Base-by-base conservation (phyloP, 2,329 filamentous ascomycete species). In the Alternaria ventricosa region DNA sequence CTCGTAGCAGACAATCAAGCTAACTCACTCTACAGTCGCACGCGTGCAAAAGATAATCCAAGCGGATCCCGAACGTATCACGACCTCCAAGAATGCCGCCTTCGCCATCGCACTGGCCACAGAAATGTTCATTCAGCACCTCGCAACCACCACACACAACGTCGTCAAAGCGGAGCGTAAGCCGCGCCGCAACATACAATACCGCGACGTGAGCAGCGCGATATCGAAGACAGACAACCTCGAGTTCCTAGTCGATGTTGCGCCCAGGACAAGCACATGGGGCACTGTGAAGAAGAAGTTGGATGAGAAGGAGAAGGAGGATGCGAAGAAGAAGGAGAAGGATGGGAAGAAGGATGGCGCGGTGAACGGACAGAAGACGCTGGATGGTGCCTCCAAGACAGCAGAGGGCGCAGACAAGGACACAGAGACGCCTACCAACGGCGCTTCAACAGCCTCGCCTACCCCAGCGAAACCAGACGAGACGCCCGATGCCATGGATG, bases 31-130 rank as follows among this genome's bases (percentile, higher is more conserved):
- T 18, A 49, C 73, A 98, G 96, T 98, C 60, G 92, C 96, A 18
- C 89, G 96, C 74, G 93, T 99, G 63, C 97, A 97, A 83, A 97
- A 97, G 83, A 97, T 99, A 78, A 93, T 99, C 64, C 87, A 89
- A 53, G 87, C 93, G 61, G 96, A 99, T 80, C 75, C 74, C 0
- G 89, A 92, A 46, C 95, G 97, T 66, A 92, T 97, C 66, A 86
- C 85, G 66, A 88, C 92, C 80, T 97, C 94, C 50, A 97, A 94
- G 80, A 97, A 97, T 76, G 95, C 95, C 57, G 92, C 94, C 20
- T 98, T 98, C 79, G 90, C 95, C 61, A 96, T 98, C 74, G 94
- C 95, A 1, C 87, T 97, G 64, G 96, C 96, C 22, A 94, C 96
- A 4, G 96, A 99, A 82, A 90, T 97, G 87, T 98, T 99, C 83